These are phyloP conservation scores for Polyporus arcularius DNA, from an alignment of 768 basidiomycete genomes.

Conservation along the genomic window DNA sequence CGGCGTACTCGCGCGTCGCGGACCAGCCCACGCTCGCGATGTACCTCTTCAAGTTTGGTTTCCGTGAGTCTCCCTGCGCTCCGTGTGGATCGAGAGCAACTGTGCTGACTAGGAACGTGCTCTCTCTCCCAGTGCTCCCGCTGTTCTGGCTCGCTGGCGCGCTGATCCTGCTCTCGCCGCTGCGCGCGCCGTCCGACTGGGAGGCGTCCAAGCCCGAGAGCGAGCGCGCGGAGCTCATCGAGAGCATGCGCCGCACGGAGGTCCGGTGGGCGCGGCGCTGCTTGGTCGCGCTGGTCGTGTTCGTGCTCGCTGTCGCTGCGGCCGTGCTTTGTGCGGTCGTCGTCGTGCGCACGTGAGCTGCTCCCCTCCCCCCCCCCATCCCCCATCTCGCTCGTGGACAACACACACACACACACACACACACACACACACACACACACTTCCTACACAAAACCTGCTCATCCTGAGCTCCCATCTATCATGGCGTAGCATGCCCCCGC, in stretches of 20 bases:
- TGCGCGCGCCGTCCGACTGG: conserved; percentile 39
- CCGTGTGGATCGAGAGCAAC: no score
- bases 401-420: no score
- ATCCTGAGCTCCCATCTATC: background rate
- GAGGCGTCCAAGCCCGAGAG: conserved; percentile 37
- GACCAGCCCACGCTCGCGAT: conserved; percentile 47
- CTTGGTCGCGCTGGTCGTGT: conserved; percentile 27
- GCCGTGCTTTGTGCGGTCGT: conserved; percentile 18
- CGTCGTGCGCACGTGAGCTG: conserved; percentile 19
- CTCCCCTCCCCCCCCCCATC: background rate
- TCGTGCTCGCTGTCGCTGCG: conserved; percentile 22
- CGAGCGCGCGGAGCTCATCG: conserved; percentile 36
- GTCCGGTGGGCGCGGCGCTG: conserved; percentile 44
- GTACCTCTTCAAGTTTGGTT: conserved; percentile 52
- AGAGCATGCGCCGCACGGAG: conserved; percentile 37
- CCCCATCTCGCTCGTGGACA: no score
- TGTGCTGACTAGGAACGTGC: no score
- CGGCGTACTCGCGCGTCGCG: conserved; percentile 34
- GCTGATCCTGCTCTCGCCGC: conserved; percentile 42
- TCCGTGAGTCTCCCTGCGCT: conserved; percentile 37
- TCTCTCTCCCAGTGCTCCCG: conserved; percentile 44
- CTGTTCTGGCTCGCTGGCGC: conserved; percentile 48
- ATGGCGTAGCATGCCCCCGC: background rate
- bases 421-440: no score
- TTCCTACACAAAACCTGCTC: no score